Evolutionary conservation across 139 green algal species (phyloP).

Genomic region (Auxenochlorella pyrenoidosa): DNA sequence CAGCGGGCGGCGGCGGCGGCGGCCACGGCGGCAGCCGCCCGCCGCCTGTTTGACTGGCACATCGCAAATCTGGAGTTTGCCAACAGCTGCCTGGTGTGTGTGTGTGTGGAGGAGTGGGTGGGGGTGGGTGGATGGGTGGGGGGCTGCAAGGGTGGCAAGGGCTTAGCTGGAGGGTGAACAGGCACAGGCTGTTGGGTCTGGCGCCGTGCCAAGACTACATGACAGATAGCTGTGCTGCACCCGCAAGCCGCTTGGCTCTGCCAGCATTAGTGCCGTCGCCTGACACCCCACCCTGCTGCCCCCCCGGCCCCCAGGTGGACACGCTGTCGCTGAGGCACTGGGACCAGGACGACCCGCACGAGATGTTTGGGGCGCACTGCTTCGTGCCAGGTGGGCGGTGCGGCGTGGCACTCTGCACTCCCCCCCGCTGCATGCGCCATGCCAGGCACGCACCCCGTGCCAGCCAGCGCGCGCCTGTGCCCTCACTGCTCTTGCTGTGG

Average conservation of each 20-base stretch:
- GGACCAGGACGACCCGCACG: constrained; percentile 95
- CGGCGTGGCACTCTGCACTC: neutral
- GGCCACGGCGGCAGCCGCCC: constrained; percentile 14
- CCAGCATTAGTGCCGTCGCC: no score
- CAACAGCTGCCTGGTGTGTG: constrained; percentile 58
- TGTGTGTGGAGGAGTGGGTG: no score
- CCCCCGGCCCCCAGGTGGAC: constrained; percentile 29
- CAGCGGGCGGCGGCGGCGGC: neutral
- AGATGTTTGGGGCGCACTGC: constrained; percentile 68
- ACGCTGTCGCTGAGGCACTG: constrained; percentile 82
- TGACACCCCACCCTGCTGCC: no score
- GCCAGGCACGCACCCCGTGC: no score
- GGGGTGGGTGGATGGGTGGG: no score
- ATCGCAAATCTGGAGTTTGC: constrained; percentile 98
- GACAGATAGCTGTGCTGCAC: no score
- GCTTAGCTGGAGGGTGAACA: no score
- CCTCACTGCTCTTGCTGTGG: neutral
- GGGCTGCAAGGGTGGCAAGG: no score
- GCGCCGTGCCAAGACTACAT: no score
- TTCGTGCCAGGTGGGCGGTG: constrained; percentile 54
- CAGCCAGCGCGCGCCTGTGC: no score
- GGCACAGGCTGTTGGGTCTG: no score
- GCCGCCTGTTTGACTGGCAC: constrained; percentile 92
- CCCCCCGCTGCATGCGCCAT: neutral
- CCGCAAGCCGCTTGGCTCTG: no score